Percentiles rank a stretch among this genome's conserved stretches.
phyloP scores from a whole-genome alignment of 2,329 filamentous ascomycete genomes.

The Phaeosphaeriaceae sp. region DNA sequence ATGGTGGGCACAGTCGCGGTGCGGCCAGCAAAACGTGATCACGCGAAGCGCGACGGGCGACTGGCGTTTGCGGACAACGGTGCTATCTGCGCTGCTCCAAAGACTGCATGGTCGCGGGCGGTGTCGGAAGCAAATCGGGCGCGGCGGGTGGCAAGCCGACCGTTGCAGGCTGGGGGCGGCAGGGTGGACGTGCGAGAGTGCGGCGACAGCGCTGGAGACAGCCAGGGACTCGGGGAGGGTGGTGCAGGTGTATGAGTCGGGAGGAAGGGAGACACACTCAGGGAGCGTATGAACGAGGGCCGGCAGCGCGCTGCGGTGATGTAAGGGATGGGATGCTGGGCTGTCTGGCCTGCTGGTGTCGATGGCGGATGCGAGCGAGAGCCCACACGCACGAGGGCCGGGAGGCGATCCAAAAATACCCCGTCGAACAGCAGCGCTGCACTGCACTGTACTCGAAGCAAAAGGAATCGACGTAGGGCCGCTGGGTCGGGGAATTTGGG shows the following conservation, averaged over 20 bases:
- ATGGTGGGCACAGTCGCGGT: slow-evolving; percentile 53
- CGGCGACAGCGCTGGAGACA: background rate
- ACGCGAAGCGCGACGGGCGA: slow-evolving; percentile 25
- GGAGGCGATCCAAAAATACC: slow-evolving; percentile 6
- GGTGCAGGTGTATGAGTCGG: slow-evolving; percentile 1
- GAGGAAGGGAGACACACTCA: background rate
- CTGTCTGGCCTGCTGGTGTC: background rate
- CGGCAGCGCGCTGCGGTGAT: background rate
- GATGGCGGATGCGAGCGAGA: slow-evolving; percentile 1
- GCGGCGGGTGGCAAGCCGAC: background rate
- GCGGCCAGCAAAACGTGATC: slow-evolving; percentile 23
- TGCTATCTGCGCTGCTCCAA: slow-evolving; percentile 20
- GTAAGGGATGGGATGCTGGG: slow-evolving; percentile 8
- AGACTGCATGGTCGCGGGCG: slow-evolving; percentile 11
- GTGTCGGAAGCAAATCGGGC: background rate
- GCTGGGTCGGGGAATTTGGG: background rate
- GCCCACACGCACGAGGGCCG: slow-evolving; percentile 1
- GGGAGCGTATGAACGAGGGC: background rate
- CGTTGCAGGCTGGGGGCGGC: background rate
- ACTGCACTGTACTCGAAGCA: background rate
- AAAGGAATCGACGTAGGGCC: background rate
- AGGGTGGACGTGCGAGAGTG: slow-evolving; percentile 1
- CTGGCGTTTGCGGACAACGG: slow-evolving; percentile 14
- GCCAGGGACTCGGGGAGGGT: background rate
- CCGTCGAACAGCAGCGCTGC: background rate